These are phyloP conservation scores for Ambrosiella cleistominuta DNA, from an alignment of 2,329 filamentous ascomycete species.

Conservation along the genomic window DNA sequence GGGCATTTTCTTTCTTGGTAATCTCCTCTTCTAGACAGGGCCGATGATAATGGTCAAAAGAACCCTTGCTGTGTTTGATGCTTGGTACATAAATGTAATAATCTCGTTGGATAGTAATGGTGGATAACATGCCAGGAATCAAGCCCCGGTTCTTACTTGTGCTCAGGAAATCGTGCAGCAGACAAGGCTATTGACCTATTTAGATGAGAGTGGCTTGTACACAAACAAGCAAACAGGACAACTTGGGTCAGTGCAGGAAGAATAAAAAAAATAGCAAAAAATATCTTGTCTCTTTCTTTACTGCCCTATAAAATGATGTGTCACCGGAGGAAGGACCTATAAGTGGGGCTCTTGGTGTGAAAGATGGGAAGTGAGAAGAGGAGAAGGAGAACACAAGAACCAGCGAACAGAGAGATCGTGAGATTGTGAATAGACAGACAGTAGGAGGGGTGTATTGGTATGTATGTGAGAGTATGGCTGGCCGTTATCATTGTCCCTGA, in stretches of 20 bases:
- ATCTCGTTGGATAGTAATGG: neutral
- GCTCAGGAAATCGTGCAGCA: neutral
- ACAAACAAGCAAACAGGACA: neutral
- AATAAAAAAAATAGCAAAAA: too few relatives aligned
- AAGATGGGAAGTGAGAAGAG: neutral
- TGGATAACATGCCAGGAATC: neutral
- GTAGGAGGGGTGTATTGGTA: neutral
- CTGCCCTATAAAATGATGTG: too few relatives aligned
- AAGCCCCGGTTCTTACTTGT: neutral
- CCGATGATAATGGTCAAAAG: neutral
- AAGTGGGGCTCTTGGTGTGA: neutral
- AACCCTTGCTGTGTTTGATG: constrained; percentile 1
- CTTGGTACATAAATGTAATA: neutral
- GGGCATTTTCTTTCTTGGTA: neutral
- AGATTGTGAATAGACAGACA: neutral
- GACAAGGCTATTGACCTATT: neutral
- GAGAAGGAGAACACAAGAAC: neutral
- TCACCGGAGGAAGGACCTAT: neutral
- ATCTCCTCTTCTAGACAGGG: neutral
- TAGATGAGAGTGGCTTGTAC: neutral
- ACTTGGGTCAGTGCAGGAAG: neutral
- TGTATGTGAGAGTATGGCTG: neutral
- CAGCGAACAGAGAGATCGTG: neutral
- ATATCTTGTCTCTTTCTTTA: too few relatives aligned
- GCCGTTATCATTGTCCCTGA: neutral